A percentile compares a stretch with the other conserved stretches of the same genome.
Evolutionary conservation across 192 early-diverging fungal genomes (phyloP).

Genomic region (Coemansia sp.): DNA sequence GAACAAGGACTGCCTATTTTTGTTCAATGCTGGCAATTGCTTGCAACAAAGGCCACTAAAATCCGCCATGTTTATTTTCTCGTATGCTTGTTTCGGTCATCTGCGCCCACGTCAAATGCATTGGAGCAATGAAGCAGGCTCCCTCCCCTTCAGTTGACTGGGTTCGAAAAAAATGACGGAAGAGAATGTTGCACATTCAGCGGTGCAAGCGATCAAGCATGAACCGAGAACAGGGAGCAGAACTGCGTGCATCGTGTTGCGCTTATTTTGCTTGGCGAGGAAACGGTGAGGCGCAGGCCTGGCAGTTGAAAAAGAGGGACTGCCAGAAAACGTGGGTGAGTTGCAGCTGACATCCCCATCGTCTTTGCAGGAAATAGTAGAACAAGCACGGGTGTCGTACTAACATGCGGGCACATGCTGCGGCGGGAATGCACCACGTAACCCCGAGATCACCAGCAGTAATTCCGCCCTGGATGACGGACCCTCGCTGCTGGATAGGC

Average conservation of each 20-base stretch:
- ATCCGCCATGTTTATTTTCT: background rate
- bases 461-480: background rate
- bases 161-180: background rate
- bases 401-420: background rate
- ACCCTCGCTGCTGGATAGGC: background rate
- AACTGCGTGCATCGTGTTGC: background rate
- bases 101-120: background rate
- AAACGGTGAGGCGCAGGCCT: slow-evolving; percentile 4
- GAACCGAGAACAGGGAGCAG: background rate
- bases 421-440: background rate
- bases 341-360: slow-evolving; percentile 1
- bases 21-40: background rate
- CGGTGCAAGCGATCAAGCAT: background rate
- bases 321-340: slow-evolving; percentile 5
- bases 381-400: background rate
- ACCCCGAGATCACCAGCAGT: background rate
- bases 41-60: slow-evolving; percentile 5
- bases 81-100: slow-evolving; percentile 1
- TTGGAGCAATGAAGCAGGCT: background rate
- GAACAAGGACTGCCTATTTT: slow-evolving; percentile 7
- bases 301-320: background rate
- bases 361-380: background rate
- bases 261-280: background rate
- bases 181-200: background rate
- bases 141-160: slow-evolving; percentile 1